Conservation (phyloP, 2,329 filamentous ascomycete species). For the Trichoderma koningiopsis region DNA sequence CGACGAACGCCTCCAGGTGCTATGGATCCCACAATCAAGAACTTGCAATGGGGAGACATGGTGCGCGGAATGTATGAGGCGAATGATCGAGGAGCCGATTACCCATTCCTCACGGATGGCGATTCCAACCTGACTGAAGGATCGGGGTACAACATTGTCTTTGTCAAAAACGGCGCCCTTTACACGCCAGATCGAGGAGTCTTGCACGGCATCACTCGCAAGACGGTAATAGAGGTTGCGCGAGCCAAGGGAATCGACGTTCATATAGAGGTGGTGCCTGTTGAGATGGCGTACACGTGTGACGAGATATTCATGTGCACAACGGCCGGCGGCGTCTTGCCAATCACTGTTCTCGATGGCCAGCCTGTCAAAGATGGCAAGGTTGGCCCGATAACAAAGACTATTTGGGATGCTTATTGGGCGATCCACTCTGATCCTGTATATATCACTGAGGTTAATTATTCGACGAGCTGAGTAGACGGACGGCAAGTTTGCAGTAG, state of each 20-base stretch:
- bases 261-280: constrained; percentile 5
- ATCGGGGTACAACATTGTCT: constrained; percentile 15
- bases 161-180: constrained; percentile 7
- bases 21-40: constrained; percentile 21
- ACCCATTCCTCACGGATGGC: constrained; percentile 14
- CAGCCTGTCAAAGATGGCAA: constrained; percentile 6
- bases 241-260: constrained; percentile 4
- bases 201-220: constrained; percentile 17
- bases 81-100: constrained; percentile 9
- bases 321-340: constrained; percentile 5
- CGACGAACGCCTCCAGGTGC: constrained; percentile 12
- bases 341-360: constrained; percentile 14
- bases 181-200: constrained; percentile 16
- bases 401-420: constrained; percentile 11
- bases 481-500: background rate
- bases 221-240: constrained; percentile 12
- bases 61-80: constrained; percentile 19
- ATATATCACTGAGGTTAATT: background rate
- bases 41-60: constrained; percentile 22
- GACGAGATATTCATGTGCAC: constrained; percentile 19
- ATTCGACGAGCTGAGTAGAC: background rate
- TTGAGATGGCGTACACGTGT: constrained; percentile 7
- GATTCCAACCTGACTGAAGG: constrained; percentile 11
- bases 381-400: constrained; percentile 10
- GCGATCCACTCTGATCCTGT: background rate